Evolutionary conservation across 352 stramenopile species (phyloP).

Genomic region (Phytophthora palmivora): DNA sequence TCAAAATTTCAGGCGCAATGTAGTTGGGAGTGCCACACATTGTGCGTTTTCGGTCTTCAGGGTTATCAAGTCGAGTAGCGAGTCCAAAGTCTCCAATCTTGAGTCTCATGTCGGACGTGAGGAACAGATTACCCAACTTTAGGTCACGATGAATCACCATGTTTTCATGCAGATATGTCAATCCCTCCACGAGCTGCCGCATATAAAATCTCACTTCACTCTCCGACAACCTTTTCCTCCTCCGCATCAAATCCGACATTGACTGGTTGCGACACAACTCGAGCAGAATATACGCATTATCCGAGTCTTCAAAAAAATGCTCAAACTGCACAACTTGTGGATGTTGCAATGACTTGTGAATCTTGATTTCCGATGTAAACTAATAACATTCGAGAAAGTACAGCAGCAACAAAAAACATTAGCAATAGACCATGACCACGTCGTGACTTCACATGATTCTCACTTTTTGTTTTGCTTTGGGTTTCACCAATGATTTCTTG

Average conservation of each 20-base stretch:
- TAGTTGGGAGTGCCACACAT: conserved; percentile 97
- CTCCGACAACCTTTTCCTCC: conserved; percentile 95
- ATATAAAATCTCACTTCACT: conserved; percentile 96
- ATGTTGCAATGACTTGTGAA: conserved; percentile 97
- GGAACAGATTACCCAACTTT: conserved; percentile 98
- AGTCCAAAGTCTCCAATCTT: conserved; percentile 98
- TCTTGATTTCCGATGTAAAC: conserved; percentile 98
- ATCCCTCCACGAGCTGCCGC: conserved; percentile 89
- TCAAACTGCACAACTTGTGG: conserved; percentile 97
- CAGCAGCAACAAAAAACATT: conserved; percentile 43
- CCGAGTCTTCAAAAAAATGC: conserved; percentile 98
- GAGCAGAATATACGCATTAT: conserved; percentile 98
- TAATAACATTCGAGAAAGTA: conserved; percentile 46
- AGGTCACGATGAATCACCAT: conserved; percentile 98
- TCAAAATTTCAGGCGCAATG: conserved; percentile 94
- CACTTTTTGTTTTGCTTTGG: conserved; percentile 96
- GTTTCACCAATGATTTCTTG: conserved; percentile 97
- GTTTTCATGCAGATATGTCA: conserved; percentile 95
- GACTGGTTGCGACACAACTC: conserved; percentile 98
- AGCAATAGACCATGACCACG: conserved; percentile 5
- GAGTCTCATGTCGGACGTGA: conserved; percentile 94
- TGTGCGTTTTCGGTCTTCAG: conserved; percentile 95
- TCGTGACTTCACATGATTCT: background rate
- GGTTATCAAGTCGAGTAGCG: conserved; percentile 80
- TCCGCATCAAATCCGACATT: conserved; percentile 96